A percentile compares a stretch with the other conserved stretches of the same genome.
Conservation (phyloP, 768 basidiomycete species). For the Trametes villosa region DNA sequence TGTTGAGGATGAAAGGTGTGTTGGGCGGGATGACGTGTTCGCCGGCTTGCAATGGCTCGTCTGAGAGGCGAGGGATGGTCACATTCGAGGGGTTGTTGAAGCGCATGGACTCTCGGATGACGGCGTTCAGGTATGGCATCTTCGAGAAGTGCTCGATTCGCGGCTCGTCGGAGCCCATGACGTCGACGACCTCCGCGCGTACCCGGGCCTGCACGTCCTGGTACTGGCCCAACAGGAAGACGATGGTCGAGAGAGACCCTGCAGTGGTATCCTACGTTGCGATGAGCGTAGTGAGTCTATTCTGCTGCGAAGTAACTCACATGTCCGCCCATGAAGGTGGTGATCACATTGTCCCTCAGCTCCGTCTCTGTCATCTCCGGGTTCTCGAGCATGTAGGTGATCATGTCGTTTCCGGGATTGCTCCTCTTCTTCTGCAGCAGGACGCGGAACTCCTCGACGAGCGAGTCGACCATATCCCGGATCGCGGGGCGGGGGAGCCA, state of each 20-base stretch:
- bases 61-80: slow-evolving; percentile 30
- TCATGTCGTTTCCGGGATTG: slow-evolving; percentile 14
- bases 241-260: slow-evolving; percentile 42
- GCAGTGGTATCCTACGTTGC: slow-evolving; percentile 42
- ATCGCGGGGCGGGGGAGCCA: slow-evolving; percentile 11
- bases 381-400: slow-evolving; percentile 20
- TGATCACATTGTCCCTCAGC: slow-evolving; percentile 41
- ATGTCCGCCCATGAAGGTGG: slow-evolving; percentile 47
- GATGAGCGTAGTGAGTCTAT: background rate
- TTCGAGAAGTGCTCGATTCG: slow-evolving; percentile 33
- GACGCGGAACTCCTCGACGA: slow-evolving; percentile 4
- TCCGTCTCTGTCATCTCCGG: slow-evolving; percentile 33
- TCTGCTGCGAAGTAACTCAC: slow-evolving; percentile 26
- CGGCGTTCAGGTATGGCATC: slow-evolving; percentile 41
- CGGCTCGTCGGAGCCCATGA: slow-evolving; percentile 37
- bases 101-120: slow-evolving; percentile 47
- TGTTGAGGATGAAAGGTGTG: slow-evolving; percentile 38
- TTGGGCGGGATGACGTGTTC: slow-evolving; percentile 37
- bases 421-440: slow-evolving; percentile 13
- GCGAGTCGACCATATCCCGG: slow-evolving; percentile 9
- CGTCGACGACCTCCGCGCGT: slow-evolving; percentile 42
- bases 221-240: slow-evolving; percentile 43
- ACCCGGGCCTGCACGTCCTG: slow-evolving; percentile 42
- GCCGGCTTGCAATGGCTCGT: slow-evolving; percentile 38
- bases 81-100: slow-evolving; percentile 37